Base-by-base conservation (phyloP, 2,329 filamentous ascomycete species). In the Mycosphaerella sp. region DNA sequence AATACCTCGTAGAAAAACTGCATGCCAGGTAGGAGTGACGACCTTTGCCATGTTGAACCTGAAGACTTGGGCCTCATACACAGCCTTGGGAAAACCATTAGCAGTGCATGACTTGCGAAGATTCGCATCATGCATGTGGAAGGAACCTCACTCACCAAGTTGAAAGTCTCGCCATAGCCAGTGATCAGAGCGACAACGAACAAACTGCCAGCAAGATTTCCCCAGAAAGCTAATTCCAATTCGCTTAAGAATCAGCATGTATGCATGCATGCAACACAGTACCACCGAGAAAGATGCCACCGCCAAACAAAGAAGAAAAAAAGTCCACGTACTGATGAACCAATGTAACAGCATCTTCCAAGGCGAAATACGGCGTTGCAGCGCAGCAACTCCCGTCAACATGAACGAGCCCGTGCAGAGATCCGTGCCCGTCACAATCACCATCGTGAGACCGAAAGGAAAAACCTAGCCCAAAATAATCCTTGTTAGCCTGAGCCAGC, bases 1-100 rank as follows among this genome's bases (percentile, higher is more conserved):
- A 40, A 81, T 79, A 1, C 66, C 78, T 37, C 75, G 71, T 0
- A 80, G 64, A 59, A 81, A 79, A 44, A 81, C 76, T 50, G 75
- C 71, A 44, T 77, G 73, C 67, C 76, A 77, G 2, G 68, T 57
- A 0, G 77, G 77, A 0, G 64, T 68, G 8, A 78, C 63, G 54
- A 73, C 74, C 56, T 80, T 81, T 14, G 70, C 68, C 8, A 69
- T 74, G 0, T 74, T 73, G 44, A 75, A 76, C 1, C 66, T 62
- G 17, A 76, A 68, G 2, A 72, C 73, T 44, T 75, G 66, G 0
- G 68, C 65, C 44, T 65, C 68, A 60, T 74, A 79, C 0, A 73
- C 70, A 0, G 53, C 45, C 21, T 21, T 3, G 21, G 21, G 21
- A 6, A n/a, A n/a, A n/a, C n/a, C n/a, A n/a, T n/a, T n/a, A n/a